A percentile compares a stretch with the other conserved stretches of the same genome.
These are phyloP conservation scores for Exophiala bonariae DNA, from an alignment of 2,329 filamentous ascomycete genomes.

Conservation along the genomic window DNA sequence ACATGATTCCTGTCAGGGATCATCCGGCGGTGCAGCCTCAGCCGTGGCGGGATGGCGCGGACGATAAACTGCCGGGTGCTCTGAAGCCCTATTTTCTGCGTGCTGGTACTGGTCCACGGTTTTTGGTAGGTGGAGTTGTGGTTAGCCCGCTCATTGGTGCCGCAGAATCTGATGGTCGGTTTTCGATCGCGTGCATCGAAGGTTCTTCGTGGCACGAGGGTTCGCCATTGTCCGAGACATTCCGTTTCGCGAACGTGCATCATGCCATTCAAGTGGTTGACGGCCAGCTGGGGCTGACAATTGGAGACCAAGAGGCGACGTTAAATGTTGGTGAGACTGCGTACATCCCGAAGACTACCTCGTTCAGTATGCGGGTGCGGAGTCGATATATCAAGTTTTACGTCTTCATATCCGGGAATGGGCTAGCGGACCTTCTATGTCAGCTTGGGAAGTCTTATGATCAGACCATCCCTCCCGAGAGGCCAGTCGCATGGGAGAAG, in stretches of 20 bases:
- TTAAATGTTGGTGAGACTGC: slow-evolving; percentile 52
- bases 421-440: slow-evolving; percentile 49
- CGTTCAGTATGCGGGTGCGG: slow-evolving; percentile 46
- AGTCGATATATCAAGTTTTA: slow-evolving; percentile 50
- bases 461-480: slow-evolving; percentile 42
- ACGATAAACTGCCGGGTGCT: slow-evolving; percentile 41
- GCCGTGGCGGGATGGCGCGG: slow-evolving; percentile 41
- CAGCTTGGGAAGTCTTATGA: slow-evolving; percentile 36
- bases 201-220: slow-evolving; percentile 38
- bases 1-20: slow-evolving; percentile 55
- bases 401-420: slow-evolving; percentile 51
- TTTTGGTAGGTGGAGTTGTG: slow-evolving; percentile 47
- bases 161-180: slow-evolving; percentile 49
- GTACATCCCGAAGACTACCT: slow-evolving; percentile 48
- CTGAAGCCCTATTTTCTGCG: slow-evolving; percentile 52
- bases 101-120: slow-evolving; percentile 51
- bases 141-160: slow-evolving; percentile 52
- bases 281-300: slow-evolving; percentile 44
- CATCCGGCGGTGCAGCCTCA: slow-evolving; percentile 45
- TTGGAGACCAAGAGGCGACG: slow-evolving; percentile 36
- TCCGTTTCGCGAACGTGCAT: slow-evolving; percentile 50
- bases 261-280: slow-evolving; percentile 55
- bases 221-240: slow-evolving; percentile 36
- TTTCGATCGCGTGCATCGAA: slow-evolving; percentile 57
- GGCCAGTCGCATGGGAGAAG: background rate